Conservation (phyloP, 1,284 basidiomycete genomes). For the Golubevia pallescens region DNA sequence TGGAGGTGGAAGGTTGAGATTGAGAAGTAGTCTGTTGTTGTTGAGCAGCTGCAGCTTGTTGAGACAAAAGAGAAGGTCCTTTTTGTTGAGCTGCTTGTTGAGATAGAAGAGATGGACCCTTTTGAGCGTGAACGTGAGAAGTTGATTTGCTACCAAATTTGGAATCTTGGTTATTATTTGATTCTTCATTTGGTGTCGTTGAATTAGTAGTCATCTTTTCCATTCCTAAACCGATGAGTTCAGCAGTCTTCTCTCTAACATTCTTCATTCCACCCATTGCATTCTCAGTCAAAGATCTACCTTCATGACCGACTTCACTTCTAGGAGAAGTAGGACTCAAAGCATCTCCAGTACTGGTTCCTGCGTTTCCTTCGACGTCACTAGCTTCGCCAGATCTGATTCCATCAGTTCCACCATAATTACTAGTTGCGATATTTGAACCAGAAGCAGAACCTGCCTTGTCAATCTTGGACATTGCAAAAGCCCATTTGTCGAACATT, state of each 20-base stretch:
- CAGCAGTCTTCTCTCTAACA: slow-evolving; percentile 68
- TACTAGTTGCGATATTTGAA: slow-evolving; percentile 14
- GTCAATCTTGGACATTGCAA: slow-evolving; percentile 84
- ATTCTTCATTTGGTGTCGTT: slow-evolving; percentile 16
- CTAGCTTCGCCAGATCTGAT: slow-evolving; percentile 17
- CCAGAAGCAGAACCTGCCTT: slow-evolving; percentile 36
- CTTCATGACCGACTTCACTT: slow-evolving; percentile 1
- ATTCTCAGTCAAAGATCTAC: slow-evolving; percentile 3
- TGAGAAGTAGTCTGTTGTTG: slow-evolving; percentile 8
- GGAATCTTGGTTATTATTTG: slow-evolving; percentile 39
- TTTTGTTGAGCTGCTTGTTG: slow-evolving; percentile 50
- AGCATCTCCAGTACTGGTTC: slow-evolving; percentile 49
- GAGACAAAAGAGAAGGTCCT: slow-evolving; percentile 70
- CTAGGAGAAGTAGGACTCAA: not conserved
- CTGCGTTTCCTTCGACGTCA: slow-evolving; percentile 60
- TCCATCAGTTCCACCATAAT: slow-evolving; percentile 25
- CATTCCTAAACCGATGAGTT: slow-evolving; percentile 69
- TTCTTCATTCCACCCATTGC: slow-evolving; percentile 1
- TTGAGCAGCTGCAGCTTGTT: slow-evolving; percentile 33
- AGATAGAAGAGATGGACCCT: not conserved
- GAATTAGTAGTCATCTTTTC: slow-evolving; percentile 73
- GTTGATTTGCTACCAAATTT: slow-evolving; percentile 71
- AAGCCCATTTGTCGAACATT: slow-evolving; percentile 87
- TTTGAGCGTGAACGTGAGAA: slow-evolving; percentile 60
- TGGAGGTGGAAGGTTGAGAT: slow-evolving; percentile 1